Base-by-base conservation (phyloP, 2,329 filamentous ascomycete species). In the Leptographium procerum region DNA sequence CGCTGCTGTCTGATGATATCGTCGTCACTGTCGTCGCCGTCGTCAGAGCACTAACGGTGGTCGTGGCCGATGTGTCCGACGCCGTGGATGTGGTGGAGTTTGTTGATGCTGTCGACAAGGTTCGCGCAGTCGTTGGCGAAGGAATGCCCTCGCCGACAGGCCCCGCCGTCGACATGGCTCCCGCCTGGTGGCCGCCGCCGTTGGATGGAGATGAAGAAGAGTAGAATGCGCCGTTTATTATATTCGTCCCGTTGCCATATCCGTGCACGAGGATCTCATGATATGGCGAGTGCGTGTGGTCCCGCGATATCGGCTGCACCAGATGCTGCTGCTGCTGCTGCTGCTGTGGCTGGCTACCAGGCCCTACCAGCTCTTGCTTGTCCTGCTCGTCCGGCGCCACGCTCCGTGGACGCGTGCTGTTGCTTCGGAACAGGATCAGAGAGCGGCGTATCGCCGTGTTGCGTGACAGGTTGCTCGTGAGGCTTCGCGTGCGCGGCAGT, bases 221-320 rank as follows among this genome's bases (percentile, higher is more conserved):
- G 19, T 43, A n/a, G 16, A 52, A 14, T 19, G 56, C n/a, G 4
- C 57, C 47, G 14, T 58, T 36, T n/a, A 63, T 61, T 0, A 57
- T 24, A 40, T 77, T 77, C 2, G 74, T 79, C 1, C 77, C 78
- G 54, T 82, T 81, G 11, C 79, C 79, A 59, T 82, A 81, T 0
- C 78, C 77, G 5, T 75, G 72, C 8, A 81, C 72, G 0, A 81
- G 69, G 31, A 81, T 81, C 64, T 83, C 79, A 57, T 77, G 75
- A 59, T 77, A 75, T 0, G 66, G 62, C 1, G 63, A 58, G 19
- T n/a, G 36, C 19, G 34, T 52, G 14, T 54, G 48, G 16, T 57
- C 13, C 36, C 22, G n/a, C 26, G 29, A 16, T 11, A 22, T 11
- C 48, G 50, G 11, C 22, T 16, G 33, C 22, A 26, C 11, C 22